phyloP scores from a whole-genome alignment of 306 rosid genomes.

The Canavalia ensiformis region DNA sequence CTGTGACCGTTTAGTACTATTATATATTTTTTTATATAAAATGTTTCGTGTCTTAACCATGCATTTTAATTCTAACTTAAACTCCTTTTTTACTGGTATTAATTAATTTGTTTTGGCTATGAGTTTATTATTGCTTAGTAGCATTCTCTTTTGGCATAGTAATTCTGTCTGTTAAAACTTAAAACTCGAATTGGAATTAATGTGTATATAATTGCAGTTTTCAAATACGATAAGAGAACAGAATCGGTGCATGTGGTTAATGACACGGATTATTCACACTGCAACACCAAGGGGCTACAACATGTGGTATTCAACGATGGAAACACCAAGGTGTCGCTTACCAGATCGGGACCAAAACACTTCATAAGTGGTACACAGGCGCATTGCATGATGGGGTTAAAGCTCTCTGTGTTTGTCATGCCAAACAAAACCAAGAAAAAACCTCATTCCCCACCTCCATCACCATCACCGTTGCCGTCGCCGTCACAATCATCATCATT shows the following conservation, averaged over 20 bases:
- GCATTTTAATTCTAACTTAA: no score
- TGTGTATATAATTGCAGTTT: constrained; percentile 20
- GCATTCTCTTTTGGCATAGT: background rate
- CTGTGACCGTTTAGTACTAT: no score
- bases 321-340: constrained; percentile 16
- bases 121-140: no score
- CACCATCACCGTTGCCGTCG: background rate
- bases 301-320: constrained; percentile 33
- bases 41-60: no score
- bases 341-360: constrained; percentile 39
- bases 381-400: constrained; percentile 48
- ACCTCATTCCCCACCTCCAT: background rate
- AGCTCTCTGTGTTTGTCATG: constrained; percentile 40
- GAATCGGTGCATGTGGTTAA: constrained; percentile 53
- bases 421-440: background rate
- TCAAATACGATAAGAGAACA: constrained; percentile 23
- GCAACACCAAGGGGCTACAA: background rate
- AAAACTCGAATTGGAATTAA: no score
- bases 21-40: no score
- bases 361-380: constrained; percentile 51
- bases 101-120: no score
- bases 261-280: constrained; percentile 33
- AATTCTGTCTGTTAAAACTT: no score
- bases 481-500: background rate
- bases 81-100: no score